Conservation (phyloP, 768 basidiomycete genomes). For the Leccinum obscurum region DNA sequence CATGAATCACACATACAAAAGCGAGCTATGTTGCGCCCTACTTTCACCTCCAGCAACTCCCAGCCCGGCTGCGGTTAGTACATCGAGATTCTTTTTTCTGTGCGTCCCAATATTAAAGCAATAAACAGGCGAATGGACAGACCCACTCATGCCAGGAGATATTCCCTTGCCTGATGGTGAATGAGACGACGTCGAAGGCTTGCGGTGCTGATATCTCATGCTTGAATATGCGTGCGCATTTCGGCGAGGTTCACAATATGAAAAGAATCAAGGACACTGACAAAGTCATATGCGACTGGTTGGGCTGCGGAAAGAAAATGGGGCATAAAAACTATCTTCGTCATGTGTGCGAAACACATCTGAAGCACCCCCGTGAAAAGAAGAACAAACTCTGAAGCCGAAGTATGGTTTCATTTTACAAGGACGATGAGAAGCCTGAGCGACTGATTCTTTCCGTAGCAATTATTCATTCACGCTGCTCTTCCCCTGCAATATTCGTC, state of each 20-base stretch:
- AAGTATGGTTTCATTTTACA: background rate
- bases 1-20: background rate
- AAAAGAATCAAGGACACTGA: accelerated
- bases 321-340: conserved; percentile 3
- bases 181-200: no score
- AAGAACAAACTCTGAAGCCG: background rate
- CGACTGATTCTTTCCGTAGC: background rate
- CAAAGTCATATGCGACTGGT: background rate
- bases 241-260: background rate
- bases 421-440: background rate
- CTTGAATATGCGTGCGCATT: background rate
- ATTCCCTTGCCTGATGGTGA: background rate
- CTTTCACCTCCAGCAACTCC: no score
- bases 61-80: no score
- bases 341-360: background rate
- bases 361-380: background rate
- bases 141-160: background rate
- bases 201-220: conserved; percentile 4
- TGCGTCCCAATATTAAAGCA: background rate
- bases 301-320: accelerated
- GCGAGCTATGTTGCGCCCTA: background rate
- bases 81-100: background rate
- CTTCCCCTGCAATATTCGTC: background rate
- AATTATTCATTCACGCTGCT: background rate
- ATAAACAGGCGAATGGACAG: conserved; percentile 1